Percentiles rank a stretch among this genome's conserved stretches.
Conservation (phyloP, 257 asterid species). For the Solanum medicagineum region DNA sequence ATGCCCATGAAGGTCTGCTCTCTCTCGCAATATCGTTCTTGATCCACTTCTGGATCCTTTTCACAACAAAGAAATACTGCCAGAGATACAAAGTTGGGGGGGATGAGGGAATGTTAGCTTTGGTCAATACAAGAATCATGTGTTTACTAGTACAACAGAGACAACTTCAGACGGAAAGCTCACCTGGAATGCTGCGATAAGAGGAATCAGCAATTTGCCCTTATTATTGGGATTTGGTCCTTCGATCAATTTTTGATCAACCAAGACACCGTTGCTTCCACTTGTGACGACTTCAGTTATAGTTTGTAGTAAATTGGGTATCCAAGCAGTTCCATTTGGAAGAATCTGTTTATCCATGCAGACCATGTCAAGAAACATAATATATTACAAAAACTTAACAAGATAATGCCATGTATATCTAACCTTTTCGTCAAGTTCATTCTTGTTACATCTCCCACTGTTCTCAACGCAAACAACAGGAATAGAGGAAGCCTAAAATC, state of each 20-base stretch:
- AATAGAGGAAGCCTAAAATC: conserved; percentile 34
- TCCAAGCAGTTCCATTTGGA: conserved; percentile 78
- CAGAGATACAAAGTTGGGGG: neutral
- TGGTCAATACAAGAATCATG: neutral
- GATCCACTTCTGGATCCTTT: conserved; percentile 54
- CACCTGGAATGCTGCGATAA: conserved; percentile 65
- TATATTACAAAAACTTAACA: neutral
- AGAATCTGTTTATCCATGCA: conserved; percentile 39
- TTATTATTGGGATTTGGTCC: conserved; percentile 79
- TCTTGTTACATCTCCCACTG: conserved; percentile 94
- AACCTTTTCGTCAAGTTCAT: conserved; percentile 86
- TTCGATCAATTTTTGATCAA: conserved; percentile 77
- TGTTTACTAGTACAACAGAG: neutral
- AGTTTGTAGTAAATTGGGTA: conserved; percentile 50
- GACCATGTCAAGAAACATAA: neutral
- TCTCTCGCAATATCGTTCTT: conserved; percentile 41
- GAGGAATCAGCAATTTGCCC: conserved; percentile 64
- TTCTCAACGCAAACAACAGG: conserved; percentile 94
- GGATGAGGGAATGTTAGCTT: neutral
- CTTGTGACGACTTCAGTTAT: conserved; percentile 44
- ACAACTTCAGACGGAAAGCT: conserved; percentile 7
- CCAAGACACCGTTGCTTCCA: conserved; percentile 48
- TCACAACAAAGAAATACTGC: conserved; percentile 65
- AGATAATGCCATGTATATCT: neutral
- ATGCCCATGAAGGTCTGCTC: neutral